phyloP scores from a whole-genome alignment of 2,329 filamentous ascomycete genomes.

The Xylaria arbuscula region DNA sequence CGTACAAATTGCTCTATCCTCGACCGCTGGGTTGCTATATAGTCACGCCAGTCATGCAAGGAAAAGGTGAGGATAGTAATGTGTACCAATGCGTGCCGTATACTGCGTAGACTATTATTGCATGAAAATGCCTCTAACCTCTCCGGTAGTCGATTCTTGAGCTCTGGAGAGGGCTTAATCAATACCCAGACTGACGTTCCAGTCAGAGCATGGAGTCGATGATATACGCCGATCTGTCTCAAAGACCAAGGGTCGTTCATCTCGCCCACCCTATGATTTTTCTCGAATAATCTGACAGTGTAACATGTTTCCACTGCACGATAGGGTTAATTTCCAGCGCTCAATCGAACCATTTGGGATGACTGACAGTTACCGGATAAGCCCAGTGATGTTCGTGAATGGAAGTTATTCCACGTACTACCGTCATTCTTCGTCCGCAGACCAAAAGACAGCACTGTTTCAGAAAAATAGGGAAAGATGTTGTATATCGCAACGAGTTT shows the following conservation, averaged over 20 bases:
- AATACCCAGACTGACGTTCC: neutral
- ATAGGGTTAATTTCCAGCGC: neutral
- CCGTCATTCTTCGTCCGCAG: neutral
- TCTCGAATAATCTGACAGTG: neutral
- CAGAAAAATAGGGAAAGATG: neutral
- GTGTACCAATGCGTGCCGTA: neutral
- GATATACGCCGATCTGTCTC: neutral
- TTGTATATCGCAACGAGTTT: neutral
- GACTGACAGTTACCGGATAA: neutral
- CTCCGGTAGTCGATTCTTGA: neutral
- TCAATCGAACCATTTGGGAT: neutral
- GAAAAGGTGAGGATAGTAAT: neutral
- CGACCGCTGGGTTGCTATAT: neutral
- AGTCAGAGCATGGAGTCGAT: neutral
- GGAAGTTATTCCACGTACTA: neutral
- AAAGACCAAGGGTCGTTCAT: conserved; percentile 1
- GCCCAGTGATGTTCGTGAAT: neutral
- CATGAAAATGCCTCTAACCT: neutral
- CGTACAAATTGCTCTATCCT: conserved; percentile 3
- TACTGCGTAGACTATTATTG: neutral
- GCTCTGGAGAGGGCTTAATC: neutral
- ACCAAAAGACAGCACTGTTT: neutral
- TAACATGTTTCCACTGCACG: neutral
- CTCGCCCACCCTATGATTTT: neutral
- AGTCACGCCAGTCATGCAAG: neutral